Evolutionary conservation across 352 stramenopile species (phyloP).

Genomic region (Aphanomyces astaci): DNA sequence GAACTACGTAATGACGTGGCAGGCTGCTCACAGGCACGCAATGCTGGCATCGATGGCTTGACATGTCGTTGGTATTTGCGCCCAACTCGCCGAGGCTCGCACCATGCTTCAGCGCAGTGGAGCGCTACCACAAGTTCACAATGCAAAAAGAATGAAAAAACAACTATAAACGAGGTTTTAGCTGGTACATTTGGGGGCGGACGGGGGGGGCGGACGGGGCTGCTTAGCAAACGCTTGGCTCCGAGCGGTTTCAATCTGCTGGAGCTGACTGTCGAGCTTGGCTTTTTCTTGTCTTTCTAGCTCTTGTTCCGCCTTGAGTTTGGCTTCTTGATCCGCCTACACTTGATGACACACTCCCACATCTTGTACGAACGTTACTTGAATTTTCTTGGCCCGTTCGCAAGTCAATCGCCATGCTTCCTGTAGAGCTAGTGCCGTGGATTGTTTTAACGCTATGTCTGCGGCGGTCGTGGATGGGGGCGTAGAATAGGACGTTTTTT

Average conservation of each 20-base stretch:
- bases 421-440: background rate
- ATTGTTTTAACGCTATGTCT: too few species aligned
- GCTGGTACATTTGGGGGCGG: background rate
- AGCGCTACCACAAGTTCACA: background rate
- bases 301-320: background rate
- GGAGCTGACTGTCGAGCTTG: background rate
- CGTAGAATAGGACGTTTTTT: too few species aligned
- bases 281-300: background rate
- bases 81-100: background rate
- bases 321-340: slow-evolving; percentile 14
- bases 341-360: background rate
- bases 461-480: too few species aligned
- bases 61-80: background rate
- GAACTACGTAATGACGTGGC: background rate
- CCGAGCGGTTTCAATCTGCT: slow-evolving; percentile 5
- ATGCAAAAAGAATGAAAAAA: too few species aligned
- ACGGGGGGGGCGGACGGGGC: background rate
- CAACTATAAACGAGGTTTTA: too few species aligned
- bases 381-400: slow-evolving; percentile 20
- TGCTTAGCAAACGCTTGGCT: slow-evolving; percentile 7
- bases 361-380: background rate
- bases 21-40: too few species aligned
- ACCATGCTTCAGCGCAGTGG: background rate
- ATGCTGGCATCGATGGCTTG: background rate
- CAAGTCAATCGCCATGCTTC: slow-evolving; percentile 3